Evolutionary conservation across 139 green algal species (phyloP).

Genomic region (Chlamydomonas schloesseri): DNA sequence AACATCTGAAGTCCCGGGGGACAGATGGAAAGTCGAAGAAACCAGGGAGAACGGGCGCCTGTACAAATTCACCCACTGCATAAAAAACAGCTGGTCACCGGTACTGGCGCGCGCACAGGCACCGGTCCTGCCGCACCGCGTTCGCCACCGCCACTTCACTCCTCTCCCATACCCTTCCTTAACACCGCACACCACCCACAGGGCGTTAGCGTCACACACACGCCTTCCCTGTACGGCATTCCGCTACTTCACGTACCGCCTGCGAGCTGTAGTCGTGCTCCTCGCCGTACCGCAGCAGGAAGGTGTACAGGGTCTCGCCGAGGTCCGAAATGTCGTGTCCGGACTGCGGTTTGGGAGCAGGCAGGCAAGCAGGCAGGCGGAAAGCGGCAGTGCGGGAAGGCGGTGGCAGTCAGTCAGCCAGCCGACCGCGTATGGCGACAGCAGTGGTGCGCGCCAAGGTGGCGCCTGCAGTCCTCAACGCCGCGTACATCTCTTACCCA

Average conservation of each 20-base stretch:
- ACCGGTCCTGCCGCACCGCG: not conserved
- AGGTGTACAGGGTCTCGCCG: constrained; percentile 68
- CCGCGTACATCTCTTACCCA: too few species aligned
- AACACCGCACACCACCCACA: too few species aligned
- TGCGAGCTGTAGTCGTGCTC: constrained; percentile 61
- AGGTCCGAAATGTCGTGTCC: constrained; percentile 66
- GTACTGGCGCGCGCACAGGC: too few species aligned
- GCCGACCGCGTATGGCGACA: not conserved
- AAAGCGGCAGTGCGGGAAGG: not conserved
- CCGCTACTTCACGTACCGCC: constrained; percentile 50
- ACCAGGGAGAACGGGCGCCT: too few species aligned
- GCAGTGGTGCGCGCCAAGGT: too few species aligned
- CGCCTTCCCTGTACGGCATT: too few species aligned
- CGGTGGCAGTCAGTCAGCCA: not conserved
- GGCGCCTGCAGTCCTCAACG: too few species aligned
- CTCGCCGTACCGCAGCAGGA: constrained; percentile 72
- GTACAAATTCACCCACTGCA: too few species aligned
- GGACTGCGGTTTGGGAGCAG: constrained; percentile 28
- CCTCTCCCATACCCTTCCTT: not conserved
- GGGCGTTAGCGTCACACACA: too few species aligned
- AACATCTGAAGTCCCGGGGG: too few species aligned
- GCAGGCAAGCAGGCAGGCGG: not conserved
- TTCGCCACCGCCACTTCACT: not conserved
- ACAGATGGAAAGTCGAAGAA: too few species aligned
- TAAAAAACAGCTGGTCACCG: too few species aligned